Base-by-base conservation (phyloP, 75 land plant genomes). In the Gnetum montanum region DNA sequence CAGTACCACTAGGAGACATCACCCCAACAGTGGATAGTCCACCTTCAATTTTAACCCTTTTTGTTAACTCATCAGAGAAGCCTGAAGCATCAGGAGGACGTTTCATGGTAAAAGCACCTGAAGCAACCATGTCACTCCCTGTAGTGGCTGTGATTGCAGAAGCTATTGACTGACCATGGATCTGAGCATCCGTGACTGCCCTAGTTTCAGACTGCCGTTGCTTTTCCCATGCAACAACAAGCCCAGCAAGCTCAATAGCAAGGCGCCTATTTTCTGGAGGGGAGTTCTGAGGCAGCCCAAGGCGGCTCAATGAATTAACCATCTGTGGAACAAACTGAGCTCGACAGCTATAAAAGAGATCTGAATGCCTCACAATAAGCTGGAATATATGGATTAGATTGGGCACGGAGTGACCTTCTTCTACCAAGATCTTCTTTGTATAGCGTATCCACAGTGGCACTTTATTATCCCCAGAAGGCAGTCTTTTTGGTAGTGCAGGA, bases 261-360 rank as follows among this genome's bases (percentile, higher is more conserved):
- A 95, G 95, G 6, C 99, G 80, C 58, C 99, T 81, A 54, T 95
- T 95, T 52, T 95, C 99, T 40, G 76, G 57, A 24, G 92, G 77
- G 19, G 85, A 80, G 29, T 90, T 95, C 46, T 73, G 80, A 20
- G 97, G 99, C 52, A 95, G 65, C 40, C 99, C 99, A 55, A 95
- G 78, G 35, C 99, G 88, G 58, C 92, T 95, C 16, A 95, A 78
- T 47, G 99, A 85, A 54, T 95, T 95, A 18, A 95, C 99, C 99
- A 95, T 95, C 54, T 95, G 99, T 58, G 99, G 99, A 12, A 95
- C 99, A 77, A 95, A 95, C 38, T 95, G 99, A 11, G 89, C 97
- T 67, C 99, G 74, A 60, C 99, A 95, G 27, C 85, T 66, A 48
- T 95, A 95, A 35, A 90, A 95, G 22, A 95, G 77, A 64, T 95